Evolutionary conservation across 2,329 filamentous ascomycete genomes (phyloP), one percentile per base, ranked within the genome.

Genomic region (Aspergillus ruber): DNA sequence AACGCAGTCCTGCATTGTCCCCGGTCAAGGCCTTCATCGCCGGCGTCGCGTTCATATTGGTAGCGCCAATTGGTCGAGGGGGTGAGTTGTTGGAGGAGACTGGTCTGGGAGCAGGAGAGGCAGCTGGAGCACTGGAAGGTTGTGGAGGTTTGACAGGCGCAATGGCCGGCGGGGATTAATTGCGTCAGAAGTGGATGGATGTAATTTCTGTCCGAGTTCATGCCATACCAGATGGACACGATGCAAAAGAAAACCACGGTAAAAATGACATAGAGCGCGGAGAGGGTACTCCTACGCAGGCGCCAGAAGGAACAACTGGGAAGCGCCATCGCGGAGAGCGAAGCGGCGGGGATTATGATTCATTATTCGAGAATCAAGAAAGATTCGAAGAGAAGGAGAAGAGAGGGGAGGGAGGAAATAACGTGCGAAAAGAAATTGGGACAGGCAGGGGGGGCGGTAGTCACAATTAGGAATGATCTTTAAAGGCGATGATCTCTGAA

Each of bases 161-260:
- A 69, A 47, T 70, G 66, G 10, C 67, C 67, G 7, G 66, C 67
- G 42, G 67, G 67, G 43, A 70, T 66, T 7, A 69, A 48, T 41
- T 70, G 67, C 5, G 63, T 69, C 43, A 70, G 55, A 23, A 68
- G 41, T 1, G 66, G 67, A 35, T 65, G 63, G 17, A 68, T 58
- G 20, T 67, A 65, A 27, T 67, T 58, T 42, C 58, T 50, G 43
- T 70, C 66, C 3, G 67, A 63, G 54, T 68, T 68, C 55, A 69
- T 60, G 53, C 62, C 51, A 56, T 59, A 64, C 63, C 63, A 66
- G 38, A 65, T 57, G 44, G 54, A 39, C 39, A 62, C 12, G 35
- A 60, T 52, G 38, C 50, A 46, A 32, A 46, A 44, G 42, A 56
- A 51, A 36, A 33, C 52, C 17, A 64, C 18, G 13, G 57, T 44